Conservation (phyloP, 2,329 filamentous ascomycete genomes). For the Aureobasidium sp. region DNA sequence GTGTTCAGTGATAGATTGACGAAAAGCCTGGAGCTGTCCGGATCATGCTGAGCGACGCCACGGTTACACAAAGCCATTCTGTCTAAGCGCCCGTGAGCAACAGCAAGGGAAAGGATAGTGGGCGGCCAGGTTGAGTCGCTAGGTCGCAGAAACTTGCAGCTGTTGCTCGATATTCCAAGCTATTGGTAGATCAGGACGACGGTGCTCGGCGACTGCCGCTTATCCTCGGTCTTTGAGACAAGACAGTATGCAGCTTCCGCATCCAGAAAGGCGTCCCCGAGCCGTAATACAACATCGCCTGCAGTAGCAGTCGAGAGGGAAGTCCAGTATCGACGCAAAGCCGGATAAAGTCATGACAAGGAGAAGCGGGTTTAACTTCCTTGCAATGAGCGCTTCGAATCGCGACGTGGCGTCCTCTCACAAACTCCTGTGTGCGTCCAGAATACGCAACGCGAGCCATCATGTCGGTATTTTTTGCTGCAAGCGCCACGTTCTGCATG, state of each 20-base stretch:
- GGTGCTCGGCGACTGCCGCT: background rate
- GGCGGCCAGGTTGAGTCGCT: background rate
- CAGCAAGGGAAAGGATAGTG: background rate
- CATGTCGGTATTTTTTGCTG: background rate
- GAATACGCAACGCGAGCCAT: background rate
- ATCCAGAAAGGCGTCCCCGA: background rate
- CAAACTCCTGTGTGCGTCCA: background rate
- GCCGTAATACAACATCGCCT: background rate
- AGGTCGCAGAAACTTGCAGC: background rate
- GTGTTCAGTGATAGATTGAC: background rate
- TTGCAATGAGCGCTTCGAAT: background rate
- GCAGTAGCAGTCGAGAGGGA: background rate
- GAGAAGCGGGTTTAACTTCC: background rate
- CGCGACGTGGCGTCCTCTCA: constrained; percentile 6
- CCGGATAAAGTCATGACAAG: background rate
- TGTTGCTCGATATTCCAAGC: background rate
- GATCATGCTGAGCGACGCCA: background rate
- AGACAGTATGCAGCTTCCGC: background rate
- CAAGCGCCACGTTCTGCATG: constrained; percentile 4
- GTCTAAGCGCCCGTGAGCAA: background rate
- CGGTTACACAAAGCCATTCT: background rate
- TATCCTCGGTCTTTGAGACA: background rate
- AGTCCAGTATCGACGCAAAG: background rate
- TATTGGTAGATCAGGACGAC: background rate
- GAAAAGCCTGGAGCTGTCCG: background rate